Evolutionary conservation across 2,329 filamentous ascomycete species (phyloP).

Genomic region (Aspergillus pseudoterreus): DNA sequence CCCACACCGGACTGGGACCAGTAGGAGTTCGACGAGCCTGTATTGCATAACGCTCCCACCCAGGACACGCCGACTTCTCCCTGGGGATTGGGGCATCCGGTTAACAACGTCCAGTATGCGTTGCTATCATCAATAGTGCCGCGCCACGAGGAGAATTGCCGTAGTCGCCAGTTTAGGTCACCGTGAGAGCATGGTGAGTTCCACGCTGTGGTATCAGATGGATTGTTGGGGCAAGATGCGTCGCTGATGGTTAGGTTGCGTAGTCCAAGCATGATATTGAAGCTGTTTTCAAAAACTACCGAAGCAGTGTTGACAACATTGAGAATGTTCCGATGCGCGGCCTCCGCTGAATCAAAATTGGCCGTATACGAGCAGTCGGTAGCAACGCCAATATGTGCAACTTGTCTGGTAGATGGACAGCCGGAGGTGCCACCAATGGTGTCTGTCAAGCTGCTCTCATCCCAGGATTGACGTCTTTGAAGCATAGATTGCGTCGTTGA

Average conservation of each 20-base stretch:
- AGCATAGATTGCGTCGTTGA: too few species aligned
- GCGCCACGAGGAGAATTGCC: constrained; percentile 80
- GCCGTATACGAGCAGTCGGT: constrained; percentile 84
- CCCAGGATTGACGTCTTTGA: too few species aligned
- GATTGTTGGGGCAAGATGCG: constrained; percentile 64
- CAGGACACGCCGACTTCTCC: constrained; percentile 85
- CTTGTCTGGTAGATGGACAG: constrained; percentile 79
- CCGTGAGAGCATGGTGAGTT: constrained; percentile 16
- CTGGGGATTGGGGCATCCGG: constrained; percentile 67
- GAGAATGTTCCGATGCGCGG: constrained; percentile 27
- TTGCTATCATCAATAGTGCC: constrained; percentile 62
- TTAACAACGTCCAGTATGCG: constrained; percentile 87
- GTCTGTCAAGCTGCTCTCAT: constrained; percentile 45
- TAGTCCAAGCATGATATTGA: constrained; percentile 87
- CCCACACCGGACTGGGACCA: constrained; percentile 2
- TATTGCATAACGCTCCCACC: constrained; percentile 66
- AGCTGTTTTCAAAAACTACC: constrained; percentile 76
- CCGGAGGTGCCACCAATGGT: constrained; percentile 74
- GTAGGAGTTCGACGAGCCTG: too few species aligned
- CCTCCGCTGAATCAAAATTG: constrained; percentile 60
- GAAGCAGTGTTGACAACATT: constrained; percentile 79
- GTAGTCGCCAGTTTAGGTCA: constrained; percentile 35
- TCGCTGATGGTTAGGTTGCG: constrained; percentile 76
- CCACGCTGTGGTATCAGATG: constrained; percentile 47
- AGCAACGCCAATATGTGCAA: constrained; percentile 82